These are phyloP conservation scores for Jatropha curcas DNA, from an alignment of 345 rosid genomes.

Conservation along the genomic window DNA sequence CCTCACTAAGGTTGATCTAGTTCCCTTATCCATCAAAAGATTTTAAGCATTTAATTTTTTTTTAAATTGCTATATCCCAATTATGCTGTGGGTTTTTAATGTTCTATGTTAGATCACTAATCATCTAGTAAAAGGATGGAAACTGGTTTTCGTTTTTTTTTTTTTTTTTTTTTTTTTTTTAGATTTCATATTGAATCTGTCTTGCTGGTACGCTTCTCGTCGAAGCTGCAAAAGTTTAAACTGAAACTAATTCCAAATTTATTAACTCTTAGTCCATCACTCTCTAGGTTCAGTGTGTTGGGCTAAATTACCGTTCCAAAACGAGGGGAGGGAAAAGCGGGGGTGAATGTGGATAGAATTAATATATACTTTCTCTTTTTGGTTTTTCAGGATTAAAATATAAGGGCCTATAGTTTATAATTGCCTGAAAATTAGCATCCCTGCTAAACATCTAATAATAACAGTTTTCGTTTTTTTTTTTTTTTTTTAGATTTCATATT, in stretches of 20 bases:
- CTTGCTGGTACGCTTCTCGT: too few species aligned
- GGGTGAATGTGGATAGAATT: not conserved
- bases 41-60: not conserved
- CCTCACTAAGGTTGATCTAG: slow-evolving; percentile 66
- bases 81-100: not conserved
- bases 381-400: not conserved
- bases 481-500: too few species aligned
- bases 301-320: not conserved
- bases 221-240: too few species aligned
- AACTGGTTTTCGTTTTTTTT: too few species aligned
- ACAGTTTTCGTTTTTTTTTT: too few species aligned
- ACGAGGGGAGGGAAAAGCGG: not conserved
- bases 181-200: not conserved
- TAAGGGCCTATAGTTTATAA: not conserved
- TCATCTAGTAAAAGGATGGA: slow-evolving; percentile 4
- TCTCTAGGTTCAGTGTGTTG: not conserved
- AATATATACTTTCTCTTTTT: not conserved
- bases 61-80: not conserved
- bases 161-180: too few species aligned
- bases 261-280: not conserved
- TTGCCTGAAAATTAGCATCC: not conserved
- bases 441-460: not conserved
- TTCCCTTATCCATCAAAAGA: not conserved
- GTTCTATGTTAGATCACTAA: not conserved
- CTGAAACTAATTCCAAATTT: too few species aligned